These are phyloP conservation scores for Globisporangium barbulae DNA, from an alignment of 352 stramenopile genomes.

Conservation along the genomic window DNA sequence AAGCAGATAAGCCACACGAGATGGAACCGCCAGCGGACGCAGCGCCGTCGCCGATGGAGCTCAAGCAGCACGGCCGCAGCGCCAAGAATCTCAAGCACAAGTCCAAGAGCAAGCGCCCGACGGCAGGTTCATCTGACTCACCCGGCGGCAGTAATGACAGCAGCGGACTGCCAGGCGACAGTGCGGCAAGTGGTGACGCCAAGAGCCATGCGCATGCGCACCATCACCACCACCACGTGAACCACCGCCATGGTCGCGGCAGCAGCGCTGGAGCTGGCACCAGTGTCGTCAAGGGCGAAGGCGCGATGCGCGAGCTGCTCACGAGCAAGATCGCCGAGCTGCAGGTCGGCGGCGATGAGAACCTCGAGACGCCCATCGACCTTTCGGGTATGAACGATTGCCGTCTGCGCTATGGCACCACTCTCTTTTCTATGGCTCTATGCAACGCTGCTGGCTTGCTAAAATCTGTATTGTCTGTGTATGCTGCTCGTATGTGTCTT, in stretches of 20 bases:
- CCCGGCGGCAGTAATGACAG: constrained; percentile 15
- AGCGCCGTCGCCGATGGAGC: constrained; percentile 35
- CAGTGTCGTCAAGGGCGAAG: constrained; percentile 27
- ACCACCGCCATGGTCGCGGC: constrained; percentile 23
- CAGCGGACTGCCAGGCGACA: constrained; percentile 1
- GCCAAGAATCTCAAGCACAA: constrained; percentile 84
- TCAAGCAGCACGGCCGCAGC: constrained; percentile 53
- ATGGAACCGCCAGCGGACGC: background rate
- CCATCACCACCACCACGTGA: constrained; percentile 14
- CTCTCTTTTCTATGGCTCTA: too few species aligned
- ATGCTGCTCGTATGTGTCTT: background rate
- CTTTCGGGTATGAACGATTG: constrained; percentile 37
- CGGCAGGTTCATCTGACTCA: constrained; percentile 8
- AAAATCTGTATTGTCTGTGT: background rate
- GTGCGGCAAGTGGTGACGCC: constrained; percentile 15
- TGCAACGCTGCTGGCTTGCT: too few species aligned
- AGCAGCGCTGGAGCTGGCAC: constrained; percentile 16
- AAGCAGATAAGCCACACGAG: background rate
- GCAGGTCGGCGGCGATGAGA: constrained; percentile 77
- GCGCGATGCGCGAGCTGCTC: constrained; percentile 71
- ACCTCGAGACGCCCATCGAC: constrained; percentile 70
- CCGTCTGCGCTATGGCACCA: background rate
- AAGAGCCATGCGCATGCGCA: constrained; percentile 19
- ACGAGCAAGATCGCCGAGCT: constrained; percentile 84
- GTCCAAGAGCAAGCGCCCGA: constrained; percentile 59